phyloP scores from a whole-genome alignment of 495 filamentous ascomycete species.

The Sabuloglossum arenarium region DNA sequence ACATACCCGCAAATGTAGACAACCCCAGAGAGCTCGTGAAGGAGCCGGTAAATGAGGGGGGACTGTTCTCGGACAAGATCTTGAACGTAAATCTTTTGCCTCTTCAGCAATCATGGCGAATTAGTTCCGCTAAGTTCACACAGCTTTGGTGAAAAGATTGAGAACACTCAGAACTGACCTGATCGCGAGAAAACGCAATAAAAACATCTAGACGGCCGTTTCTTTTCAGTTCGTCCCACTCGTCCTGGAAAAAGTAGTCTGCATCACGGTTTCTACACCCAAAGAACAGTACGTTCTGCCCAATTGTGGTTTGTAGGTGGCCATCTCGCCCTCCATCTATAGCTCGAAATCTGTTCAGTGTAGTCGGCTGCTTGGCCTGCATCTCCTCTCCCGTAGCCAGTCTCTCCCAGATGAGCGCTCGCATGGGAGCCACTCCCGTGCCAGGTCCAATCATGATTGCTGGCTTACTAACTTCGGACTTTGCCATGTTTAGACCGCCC shows the following conservation, averaged over 20 bases:
- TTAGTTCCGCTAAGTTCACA: constrained; percentile 1
- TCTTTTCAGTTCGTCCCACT: constrained; percentile 34
- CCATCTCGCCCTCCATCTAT: constrained; percentile 7
- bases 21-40: constrained; percentile 31
- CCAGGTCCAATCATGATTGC: constrained; percentile 71
- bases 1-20: constrained; percentile 70
- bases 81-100: constrained; percentile 74
- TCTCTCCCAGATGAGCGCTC: constrained; percentile 57
- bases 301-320: constrained; percentile 12
- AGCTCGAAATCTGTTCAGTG: constrained; percentile 13
- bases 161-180: constrained; percentile 13
- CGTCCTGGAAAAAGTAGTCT: constrained; percentile 63
- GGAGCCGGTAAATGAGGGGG: constrained; percentile 30
- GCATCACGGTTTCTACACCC: constrained; percentile 51
- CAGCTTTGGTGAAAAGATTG: not conserved
- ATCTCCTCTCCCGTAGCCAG: constrained; percentile 15
- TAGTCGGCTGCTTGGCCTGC: constrained; percentile 10
- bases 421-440: constrained; percentile 78
- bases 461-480: constrained; percentile 27
- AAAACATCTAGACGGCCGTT: constrained; percentile 31
- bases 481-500: constrained; percentile 30
- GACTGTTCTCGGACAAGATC: constrained; percentile 48
- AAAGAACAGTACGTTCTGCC: constrained; percentile 40
- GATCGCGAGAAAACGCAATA: constrained; percentile 71
- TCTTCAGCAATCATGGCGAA: constrained; percentile 2